phyloP scores from a whole-genome alignment of 2,329 filamentous ascomycete genomes.

The Aschersonia sp. region DNA sequence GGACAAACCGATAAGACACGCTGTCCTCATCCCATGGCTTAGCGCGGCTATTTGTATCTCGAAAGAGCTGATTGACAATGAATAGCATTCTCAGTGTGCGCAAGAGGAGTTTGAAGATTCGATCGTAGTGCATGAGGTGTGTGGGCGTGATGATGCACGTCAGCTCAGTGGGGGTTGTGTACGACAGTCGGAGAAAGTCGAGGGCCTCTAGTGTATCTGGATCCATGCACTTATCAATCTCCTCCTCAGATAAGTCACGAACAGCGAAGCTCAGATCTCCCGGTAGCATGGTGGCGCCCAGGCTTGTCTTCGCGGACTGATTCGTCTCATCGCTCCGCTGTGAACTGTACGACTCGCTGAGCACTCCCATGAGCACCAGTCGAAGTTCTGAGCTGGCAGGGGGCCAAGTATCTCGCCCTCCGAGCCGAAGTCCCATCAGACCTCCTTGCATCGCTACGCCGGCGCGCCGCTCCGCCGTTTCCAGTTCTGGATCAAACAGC shows the following conservation, averaged over 20 bases:
- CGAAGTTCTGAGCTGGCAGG: slow-evolving; percentile 89
- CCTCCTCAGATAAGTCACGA: slow-evolving; percentile 60
- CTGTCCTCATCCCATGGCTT: slow-evolving; percentile 22
- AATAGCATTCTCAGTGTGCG: slow-evolving; percentile 67
- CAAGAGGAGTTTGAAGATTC: slow-evolving; percentile 67
- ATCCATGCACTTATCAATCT: slow-evolving; percentile 73
- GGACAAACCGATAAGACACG: slow-evolving; percentile 43
- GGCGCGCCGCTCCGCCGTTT: slow-evolving; percentile 58
- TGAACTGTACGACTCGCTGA: slow-evolving; percentile 56
- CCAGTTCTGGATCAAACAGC: slow-evolving; percentile 71
- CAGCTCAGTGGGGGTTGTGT: slow-evolving; percentile 60
- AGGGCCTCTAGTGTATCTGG: slow-evolving; percentile 71
- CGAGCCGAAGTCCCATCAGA: slow-evolving; percentile 69
- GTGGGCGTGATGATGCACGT: slow-evolving; percentile 56
- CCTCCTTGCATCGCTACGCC: slow-evolving; percentile 56
- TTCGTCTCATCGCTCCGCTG: slow-evolving; percentile 9
- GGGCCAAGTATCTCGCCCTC: slow-evolving; percentile 75
- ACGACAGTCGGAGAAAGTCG: slow-evolving; percentile 84
- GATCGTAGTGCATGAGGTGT: slow-evolving; percentile 67
- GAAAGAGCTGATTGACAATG: slow-evolving; percentile 51
- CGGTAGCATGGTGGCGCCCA: slow-evolving; percentile 33
- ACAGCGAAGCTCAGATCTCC: slow-evolving; percentile 72
- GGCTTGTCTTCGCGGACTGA: slow-evolving; percentile 9
- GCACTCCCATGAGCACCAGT: slow-evolving; percentile 71
- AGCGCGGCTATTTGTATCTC: slow-evolving; percentile 32